A percentile compares a stretch with the other conserved stretches of the same genome.
phyloP scores from a whole-genome alignment of 768 basidiomycete species.

The Agrocybe chaxingu region DNA sequence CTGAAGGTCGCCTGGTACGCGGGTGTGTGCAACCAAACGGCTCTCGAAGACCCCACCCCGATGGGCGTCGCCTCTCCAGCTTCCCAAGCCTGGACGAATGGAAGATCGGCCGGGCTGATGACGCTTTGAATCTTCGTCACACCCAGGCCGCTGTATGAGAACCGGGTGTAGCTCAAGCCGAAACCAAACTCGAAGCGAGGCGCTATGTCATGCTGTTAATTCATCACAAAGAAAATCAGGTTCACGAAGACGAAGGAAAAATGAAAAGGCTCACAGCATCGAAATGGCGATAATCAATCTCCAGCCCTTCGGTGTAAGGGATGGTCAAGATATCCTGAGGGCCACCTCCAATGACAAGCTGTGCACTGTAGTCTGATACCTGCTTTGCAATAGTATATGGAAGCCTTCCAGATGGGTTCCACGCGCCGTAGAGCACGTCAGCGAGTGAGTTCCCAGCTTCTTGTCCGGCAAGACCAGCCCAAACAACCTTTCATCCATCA shows the following conservation, averaged over 20 bases:
- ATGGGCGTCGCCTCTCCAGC: conserved; percentile 52
- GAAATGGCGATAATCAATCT: conserved; percentile 74
- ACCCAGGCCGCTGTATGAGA: conserved; percentile 62
- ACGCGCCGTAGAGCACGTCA: conserved; percentile 68
- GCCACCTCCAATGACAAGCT: conserved; percentile 36
- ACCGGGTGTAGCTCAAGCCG: conserved; percentile 83
- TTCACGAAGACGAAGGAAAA: background rate
- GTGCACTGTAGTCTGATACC: conserved; percentile 54
- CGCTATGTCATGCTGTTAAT: conserved; percentile 57
- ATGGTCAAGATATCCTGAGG: conserved; percentile 42
- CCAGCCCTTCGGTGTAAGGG: conserved; percentile 56
- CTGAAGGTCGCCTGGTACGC: conserved; percentile 60
- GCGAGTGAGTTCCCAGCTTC: conserved; percentile 70
- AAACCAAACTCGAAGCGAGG: conserved; percentile 91
- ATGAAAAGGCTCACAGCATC: conserved; percentile 48
- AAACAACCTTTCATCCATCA: conserved; percentile 38
- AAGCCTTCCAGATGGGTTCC: conserved; percentile 65
- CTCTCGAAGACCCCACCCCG: conserved; percentile 55
- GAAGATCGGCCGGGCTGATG: conserved; percentile 33
- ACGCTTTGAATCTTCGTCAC: conserved; percentile 39
- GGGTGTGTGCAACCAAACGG: conserved; percentile 70
- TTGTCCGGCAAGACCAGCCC: conserved; percentile 65
- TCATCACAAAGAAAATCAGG: too few relatives aligned
- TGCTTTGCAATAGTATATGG: conserved; percentile 76
- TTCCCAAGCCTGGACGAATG: conserved; percentile 50